A percentile compares a stretch with the other conserved stretches of the same genome.
phyloP scores from a whole-genome alignment of 306 rosid species.

The Purshia tridentata region DNA sequence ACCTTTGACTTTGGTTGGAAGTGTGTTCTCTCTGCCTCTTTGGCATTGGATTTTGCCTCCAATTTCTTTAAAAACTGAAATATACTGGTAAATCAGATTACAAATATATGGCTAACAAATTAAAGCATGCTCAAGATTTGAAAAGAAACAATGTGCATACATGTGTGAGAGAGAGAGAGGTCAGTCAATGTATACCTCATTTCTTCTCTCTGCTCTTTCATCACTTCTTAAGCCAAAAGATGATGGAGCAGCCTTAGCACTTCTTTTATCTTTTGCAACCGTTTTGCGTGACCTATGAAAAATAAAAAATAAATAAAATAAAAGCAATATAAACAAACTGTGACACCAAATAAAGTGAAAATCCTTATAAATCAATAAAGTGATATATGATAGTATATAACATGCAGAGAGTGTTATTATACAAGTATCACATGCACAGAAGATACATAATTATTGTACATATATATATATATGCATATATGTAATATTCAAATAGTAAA shows the following conservation, averaged over 20 bases:
- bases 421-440: constrained; percentile 9
- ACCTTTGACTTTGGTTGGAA: constrained; percentile 72
- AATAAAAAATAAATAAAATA: not conserved
- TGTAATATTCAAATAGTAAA: constrained; percentile 10
- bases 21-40: constrained; percentile 40
- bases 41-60: constrained; percentile 42
- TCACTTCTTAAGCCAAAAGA: constrained; percentile 46
- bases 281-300: constrained; percentile 54
- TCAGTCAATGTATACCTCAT: constrained; percentile 47
- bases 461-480: not conserved
- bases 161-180: not conserved
- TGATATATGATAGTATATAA: not conserved
- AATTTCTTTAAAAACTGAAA: constrained; percentile 47
- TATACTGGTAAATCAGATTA: constrained; percentile 1
- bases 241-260: constrained; percentile 37
- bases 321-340: not conserved
- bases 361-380: too few species aligned
- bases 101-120: not conserved
- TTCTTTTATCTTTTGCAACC: constrained; percentile 48
- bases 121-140: not conserved
- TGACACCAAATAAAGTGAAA: constrained; percentile 1
- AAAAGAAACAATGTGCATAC: not conserved
- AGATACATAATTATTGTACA: not conserved
- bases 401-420: constrained; percentile 7
- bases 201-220: constrained; percentile 46